Evolutionary conservation across 192 early-diverging fungal genomes (phyloP).

Genomic region (Diversispora epigaea): DNA sequence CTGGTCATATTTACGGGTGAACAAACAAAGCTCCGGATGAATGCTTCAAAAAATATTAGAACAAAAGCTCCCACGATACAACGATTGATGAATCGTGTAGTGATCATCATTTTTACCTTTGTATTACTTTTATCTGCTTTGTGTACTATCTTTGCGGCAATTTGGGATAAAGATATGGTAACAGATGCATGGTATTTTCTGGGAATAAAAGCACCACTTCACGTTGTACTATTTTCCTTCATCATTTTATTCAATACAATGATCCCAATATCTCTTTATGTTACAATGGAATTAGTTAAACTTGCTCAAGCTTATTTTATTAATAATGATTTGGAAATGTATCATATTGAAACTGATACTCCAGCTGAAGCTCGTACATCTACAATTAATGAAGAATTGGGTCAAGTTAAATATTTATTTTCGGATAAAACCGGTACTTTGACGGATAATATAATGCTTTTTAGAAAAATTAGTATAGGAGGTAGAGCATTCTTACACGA

Average conservation of each 20-base stretch:
- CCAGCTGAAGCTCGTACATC: conserved; percentile 76
- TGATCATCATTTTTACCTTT: conserved; percentile 65
- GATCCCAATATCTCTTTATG: conserved; percentile 87
- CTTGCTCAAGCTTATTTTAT: conserved; percentile 75
- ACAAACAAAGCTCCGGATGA: conserved; percentile 69
- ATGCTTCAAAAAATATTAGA: conserved; percentile 68
- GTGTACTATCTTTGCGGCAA: conserved; percentile 51
- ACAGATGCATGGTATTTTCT: conserved; percentile 55
- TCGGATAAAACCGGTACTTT: conserved; percentile 90
- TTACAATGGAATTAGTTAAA: conserved; percentile 84
- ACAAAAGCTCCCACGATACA: conserved; percentile 77
- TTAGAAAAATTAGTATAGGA: conserved; percentile 65
- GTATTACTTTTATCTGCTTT: conserved; percentile 57
- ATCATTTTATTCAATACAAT: conserved; percentile 82
- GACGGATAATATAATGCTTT: conserved; percentile 84
- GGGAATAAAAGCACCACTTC: conserved; percentile 31
- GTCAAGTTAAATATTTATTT: conserved; percentile 84
- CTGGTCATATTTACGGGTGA: conserved; percentile 73
- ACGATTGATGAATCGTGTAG: conserved; percentile 73
- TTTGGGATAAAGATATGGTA: conserved; percentile 44
- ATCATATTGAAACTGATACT: conserved; percentile 66
- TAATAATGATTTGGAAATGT: conserved; percentile 77
- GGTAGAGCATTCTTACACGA: conserved; percentile 63
- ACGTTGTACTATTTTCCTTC: conserved; percentile 62
- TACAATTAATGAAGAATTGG: conserved; percentile 85